Evolutionary conservation across 108 stramenopile genomes (phyloP), one percentile per base, ranked within the genome.

Genomic region (Pseudonitzschia multiseries): DNA sequence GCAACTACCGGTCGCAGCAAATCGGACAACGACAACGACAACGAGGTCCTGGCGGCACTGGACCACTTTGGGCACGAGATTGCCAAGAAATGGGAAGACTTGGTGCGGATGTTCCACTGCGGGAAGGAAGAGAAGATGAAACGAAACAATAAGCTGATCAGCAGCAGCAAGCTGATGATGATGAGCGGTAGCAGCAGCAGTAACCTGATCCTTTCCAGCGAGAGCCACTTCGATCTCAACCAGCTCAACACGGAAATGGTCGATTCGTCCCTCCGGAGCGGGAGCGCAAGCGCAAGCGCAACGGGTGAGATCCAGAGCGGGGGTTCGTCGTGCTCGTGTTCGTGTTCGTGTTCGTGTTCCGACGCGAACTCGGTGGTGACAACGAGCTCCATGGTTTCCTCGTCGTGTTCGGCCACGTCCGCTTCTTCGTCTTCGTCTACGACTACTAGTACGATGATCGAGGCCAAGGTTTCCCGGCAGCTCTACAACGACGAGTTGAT

Each of bases 51-150:
- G 10, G 59, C 59, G 15, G 73, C 73, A 18, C 17, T 73, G 69
- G 81, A 81, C 54, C 51, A 70, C 9, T 70, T 77, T 65, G 62
- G 72, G 18, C 46, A 57, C 27, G 40, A 70, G 32, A 59, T 77
- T 2, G 56, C 43, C n/a, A n/a, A 64, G 22, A 71, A 70, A 70
- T 81, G 81, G 81, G 69, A 76, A n/a, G 73, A 76, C 32, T 57
- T 74, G 26, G 33, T 68, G 6, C 71, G 79, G 1, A 50, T 74
- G 31, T 73, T 73, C 56, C 59, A 74, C 17, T 79, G 73, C 63
- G 40, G 50, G 24, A 43, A 63, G 52, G 63, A 73, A 20, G 61
- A 76, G 61, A 56, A 71, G 43, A n/a, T 24, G 22, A 24, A 48
- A 6, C 24, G 66, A 33, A 71, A 71, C n/a, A n/a, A n/a, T n/a